Conservation (phyloP, 2,329 filamentous ascomycete species). For the Colletotrichum endophyticum region DNA sequence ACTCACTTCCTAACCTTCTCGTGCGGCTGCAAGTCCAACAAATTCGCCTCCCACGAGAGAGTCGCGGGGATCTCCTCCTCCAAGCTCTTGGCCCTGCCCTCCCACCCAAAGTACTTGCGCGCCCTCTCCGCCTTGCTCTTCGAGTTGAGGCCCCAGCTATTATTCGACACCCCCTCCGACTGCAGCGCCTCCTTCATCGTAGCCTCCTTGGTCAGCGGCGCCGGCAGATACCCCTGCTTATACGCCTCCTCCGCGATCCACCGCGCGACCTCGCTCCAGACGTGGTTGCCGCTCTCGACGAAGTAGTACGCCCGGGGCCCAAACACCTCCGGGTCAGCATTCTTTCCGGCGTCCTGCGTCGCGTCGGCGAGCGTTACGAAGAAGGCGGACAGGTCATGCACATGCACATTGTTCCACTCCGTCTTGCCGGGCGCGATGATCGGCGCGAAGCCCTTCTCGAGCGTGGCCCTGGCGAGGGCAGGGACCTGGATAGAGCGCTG, state of each 20-base stretch:
- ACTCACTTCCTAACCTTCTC: conserved; percentile 17
- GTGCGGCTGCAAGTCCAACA: conserved; percentile 36
- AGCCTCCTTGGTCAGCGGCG: conserved; percentile 29
- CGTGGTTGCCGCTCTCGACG: conserved; percentile 64
- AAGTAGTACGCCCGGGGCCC: conserved; percentile 71
- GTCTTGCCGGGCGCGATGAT: conserved; percentile 47
- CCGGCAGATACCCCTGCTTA: conserved; percentile 35
- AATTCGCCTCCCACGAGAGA: conserved; percentile 43
- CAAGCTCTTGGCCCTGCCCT: conserved; percentile 38
- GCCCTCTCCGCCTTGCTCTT: conserved; percentile 47
- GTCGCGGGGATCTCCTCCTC: conserved; percentile 42
- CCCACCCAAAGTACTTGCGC: conserved; percentile 51
- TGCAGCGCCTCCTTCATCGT: conserved; percentile 32
- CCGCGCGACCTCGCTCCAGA: conserved; percentile 65
- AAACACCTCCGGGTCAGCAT: conserved; percentile 65
- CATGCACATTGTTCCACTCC: conserved; percentile 59
- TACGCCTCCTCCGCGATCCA: conserved; percentile 62
- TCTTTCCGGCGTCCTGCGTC: conserved; percentile 59
- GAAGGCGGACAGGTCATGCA: conserved; percentile 50
- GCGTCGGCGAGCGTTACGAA: conserved; percentile 51
- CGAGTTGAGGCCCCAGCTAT: conserved; percentile 45
- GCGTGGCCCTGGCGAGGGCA: conserved; percentile 40
- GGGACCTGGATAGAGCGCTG: conserved; percentile 55
- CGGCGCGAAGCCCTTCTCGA: conserved; percentile 49
- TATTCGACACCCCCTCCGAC: conserved; percentile 25